Conservation (phyloP, 805 yeast genomes). For the Candida orba region DNA sequence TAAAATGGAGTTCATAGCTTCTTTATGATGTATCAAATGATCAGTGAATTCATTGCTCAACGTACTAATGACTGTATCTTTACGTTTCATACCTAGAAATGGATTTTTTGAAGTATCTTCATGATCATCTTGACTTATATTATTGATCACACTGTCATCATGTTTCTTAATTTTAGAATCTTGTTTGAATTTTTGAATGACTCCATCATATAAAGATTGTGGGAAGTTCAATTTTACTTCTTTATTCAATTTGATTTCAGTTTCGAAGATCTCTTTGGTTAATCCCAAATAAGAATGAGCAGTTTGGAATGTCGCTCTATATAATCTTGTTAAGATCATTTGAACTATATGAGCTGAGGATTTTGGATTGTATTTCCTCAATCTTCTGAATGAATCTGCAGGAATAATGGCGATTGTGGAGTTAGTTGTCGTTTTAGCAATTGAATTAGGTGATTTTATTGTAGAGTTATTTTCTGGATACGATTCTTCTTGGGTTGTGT, state of each 20-base stretch:
- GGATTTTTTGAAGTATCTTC: neutral
- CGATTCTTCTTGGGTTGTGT: neutral
- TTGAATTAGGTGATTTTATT: slow-evolving; percentile 28
- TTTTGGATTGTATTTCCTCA: slow-evolving; percentile 71
- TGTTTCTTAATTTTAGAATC: neutral
- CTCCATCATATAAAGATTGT: slow-evolving; percentile 50
- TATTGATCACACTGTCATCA: neutral
- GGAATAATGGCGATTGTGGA: slow-evolving; percentile 94
- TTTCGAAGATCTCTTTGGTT: slow-evolving; percentile 70
- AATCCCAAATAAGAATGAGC: slow-evolving; percentile 82
- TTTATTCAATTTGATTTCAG: slow-evolving; percentile 62
- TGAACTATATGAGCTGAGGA: slow-evolving; percentile 93
- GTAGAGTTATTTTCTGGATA: neutral
- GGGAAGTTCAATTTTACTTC: slow-evolving; percentile 48
- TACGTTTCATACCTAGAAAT: neutral
- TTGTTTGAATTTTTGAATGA: slow-evolving; percentile 35
- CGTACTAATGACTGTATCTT: neutral
- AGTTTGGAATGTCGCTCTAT: slow-evolving; percentile 87
- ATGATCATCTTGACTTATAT: no score
- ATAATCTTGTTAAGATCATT: slow-evolving; percentile 78
- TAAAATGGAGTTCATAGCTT: neutral
- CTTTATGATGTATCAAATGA: neutral
- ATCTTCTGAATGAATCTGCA: slow-evolving; percentile 64
- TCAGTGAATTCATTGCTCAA: neutral
- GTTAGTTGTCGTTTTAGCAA: slow-evolving; percentile 67